A percentile compares a stretch with the other conserved stretches of the same genome.
These are phyloP conservation scores for Colletotrichum sp. DNA, from an alignment of 2,329 filamentous ascomycete genomes.

Conservation along the genomic window DNA sequence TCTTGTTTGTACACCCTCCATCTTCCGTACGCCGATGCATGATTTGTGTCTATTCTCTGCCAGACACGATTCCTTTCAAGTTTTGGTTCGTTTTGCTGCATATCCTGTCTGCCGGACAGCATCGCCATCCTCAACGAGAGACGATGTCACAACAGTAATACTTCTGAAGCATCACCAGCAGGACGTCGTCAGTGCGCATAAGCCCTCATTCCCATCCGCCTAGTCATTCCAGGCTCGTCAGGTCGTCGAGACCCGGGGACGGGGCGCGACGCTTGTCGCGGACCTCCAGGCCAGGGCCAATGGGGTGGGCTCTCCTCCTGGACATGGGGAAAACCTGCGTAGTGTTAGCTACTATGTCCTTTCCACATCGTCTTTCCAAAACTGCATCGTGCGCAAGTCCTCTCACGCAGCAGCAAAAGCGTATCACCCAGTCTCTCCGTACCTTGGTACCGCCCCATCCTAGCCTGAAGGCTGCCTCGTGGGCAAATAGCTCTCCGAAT, in stretches of 20 bases:
- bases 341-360: neutral
- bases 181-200: neutral
- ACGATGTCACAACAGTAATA: neutral
- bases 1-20: neutral
- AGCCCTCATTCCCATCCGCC: slow-evolving; percentile 14
- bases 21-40: slow-evolving; percentile 6
- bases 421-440: slow-evolving; percentile 33
- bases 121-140: neutral
- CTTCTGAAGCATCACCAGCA: neutral
- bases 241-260: slow-evolving; percentile 65
- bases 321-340: slow-evolving; percentile 61
- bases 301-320: slow-evolving; percentile 67
- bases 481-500: slow-evolving; percentile 95
- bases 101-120: neutral
- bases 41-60: neutral
- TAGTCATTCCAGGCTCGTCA: slow-evolving; percentile 70
- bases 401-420: neutral
- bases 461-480: slow-evolving; percentile 90
- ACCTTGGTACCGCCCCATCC: slow-evolving; percentile 97
- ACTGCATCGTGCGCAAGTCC: neutral
- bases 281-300: slow-evolving; percentile 85
- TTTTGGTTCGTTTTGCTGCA: neutral
- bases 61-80: neutral
- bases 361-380: neutral
- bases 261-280: slow-evolving; percentile 68